Base-by-base conservation (phyloP, 1,139 yeast genomes). In the Candida neerlandica region DNA sequence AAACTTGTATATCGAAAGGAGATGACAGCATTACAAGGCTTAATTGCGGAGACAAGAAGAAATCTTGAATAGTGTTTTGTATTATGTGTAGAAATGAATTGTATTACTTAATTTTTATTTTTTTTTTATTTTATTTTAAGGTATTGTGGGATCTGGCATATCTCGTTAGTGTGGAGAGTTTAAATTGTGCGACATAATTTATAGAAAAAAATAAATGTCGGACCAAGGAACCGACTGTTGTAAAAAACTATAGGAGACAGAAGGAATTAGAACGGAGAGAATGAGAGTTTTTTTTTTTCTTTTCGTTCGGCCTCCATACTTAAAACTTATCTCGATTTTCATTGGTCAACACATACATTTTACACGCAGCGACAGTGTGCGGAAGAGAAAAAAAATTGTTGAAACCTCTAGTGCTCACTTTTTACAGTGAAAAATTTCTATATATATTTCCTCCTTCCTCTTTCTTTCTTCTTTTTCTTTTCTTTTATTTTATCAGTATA, bases 1-100 rank as follows among this genome's bases (percentile, higher is more conserved):
- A 51, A 51, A 12, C 53, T 69, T 38, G 52, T 67, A 33, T 60
- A 61, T 46, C 65, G 61, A 43, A 48, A 47, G 32, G 55, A 56
- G 19, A 66, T 66, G 4, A 49, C 57, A 3, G 58, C 58, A 15
- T 57, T 66, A 60, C 55, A 51, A 39, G 55, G 51, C 18, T 55
- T 65, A 41, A 48, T 60, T 15, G 44, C 48, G 14, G 55, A 55
- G 33, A 53, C 61, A 5, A 57, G 53, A 39, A 38, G 43, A 29
- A 55, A 53, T 34, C 42, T 55, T 32, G 42, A 30, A 14, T 46
- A 49, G 21, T 18, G 39, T 6, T 35, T 21, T 35, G 39, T 35
- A 35, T 16, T 16, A 35, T 35, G 39, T 35, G 16, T 35, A 35
- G 39, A 33, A n/a, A 33, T 33, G 37, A 33, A 14, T 33, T 33